phyloP scores from a whole-genome alignment of 192 early-diverging fungal species.

The Coemansia sp. region DNA sequence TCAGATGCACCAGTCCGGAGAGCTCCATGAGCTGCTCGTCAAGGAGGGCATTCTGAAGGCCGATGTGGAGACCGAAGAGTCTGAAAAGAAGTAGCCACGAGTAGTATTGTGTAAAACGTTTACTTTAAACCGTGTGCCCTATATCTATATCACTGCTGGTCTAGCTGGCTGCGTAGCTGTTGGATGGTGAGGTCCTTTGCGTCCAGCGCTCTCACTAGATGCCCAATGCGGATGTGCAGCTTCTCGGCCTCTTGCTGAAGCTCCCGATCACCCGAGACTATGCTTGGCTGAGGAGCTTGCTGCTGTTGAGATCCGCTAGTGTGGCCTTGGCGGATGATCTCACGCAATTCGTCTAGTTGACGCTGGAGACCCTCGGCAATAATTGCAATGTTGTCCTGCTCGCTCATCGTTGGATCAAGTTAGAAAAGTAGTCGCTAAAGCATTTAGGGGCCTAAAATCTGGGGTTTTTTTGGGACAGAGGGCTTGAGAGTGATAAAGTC shows the following conservation, averaged over 20 bases:
- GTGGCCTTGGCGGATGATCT: conserved; percentile 12
- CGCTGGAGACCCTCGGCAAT: conserved; percentile 32
- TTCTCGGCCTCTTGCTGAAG: conserved; percentile 23
- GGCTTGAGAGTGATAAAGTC: too few species aligned
- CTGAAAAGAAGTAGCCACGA: conserved; percentile 16
- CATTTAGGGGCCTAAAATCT: too few species aligned
- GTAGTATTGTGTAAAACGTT: background rate
- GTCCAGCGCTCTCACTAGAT: conserved; percentile 41
- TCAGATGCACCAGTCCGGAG: conserved; percentile 84
- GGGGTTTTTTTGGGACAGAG: too few species aligned
- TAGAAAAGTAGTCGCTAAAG: background rate
- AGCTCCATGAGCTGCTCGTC: conserved; percentile 75
- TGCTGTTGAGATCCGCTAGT: background rate
- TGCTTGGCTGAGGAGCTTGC: background rate
- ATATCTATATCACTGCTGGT: background rate
- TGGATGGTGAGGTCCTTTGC: conserved; percentile 20
- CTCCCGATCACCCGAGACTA: background rate
- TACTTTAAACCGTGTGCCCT: background rate
- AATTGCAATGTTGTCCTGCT: background rate
- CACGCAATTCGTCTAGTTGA: conserved; percentile 39
- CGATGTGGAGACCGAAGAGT: conserved; percentile 23
- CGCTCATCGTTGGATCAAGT: background rate
- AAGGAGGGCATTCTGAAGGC: conserved; percentile 67
- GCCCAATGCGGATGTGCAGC: conserved; percentile 32
- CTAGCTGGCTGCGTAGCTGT: conserved; percentile 7